Evolutionary conservation across 1,284 basidiomycete genomes (phyloP), one percentile per base, ranked within the genome.

Genomic region (Ceratobasidium theobromae): DNA sequence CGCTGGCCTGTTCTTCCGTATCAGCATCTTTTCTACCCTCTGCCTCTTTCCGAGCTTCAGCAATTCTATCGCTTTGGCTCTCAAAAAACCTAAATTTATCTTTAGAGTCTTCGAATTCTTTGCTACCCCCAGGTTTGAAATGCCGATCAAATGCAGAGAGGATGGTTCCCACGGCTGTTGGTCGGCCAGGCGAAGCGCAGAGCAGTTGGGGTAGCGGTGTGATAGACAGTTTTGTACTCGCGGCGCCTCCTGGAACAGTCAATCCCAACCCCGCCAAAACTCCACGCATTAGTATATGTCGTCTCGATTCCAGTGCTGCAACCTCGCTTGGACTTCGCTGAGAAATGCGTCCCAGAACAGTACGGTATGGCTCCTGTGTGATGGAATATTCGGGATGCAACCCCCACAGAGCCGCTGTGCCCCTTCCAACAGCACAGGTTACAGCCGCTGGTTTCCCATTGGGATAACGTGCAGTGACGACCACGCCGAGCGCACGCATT

Each of bases 361-460:
- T 73, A n/a, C 75, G 70, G 3, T 77, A 78, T 8, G 79, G 79
- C 30, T 81, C 79, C 53, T 77, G 75, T 60, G 77, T 72, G 38
- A 84, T 72, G 1, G 86, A 79, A 70, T 84, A 84, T 73, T 91
- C 91, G 21, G 87, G 79, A 71, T 85, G 86, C 0, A 84, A 79
- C 1, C 82, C 81, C 80, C 85, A 88, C 4, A 91, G 76, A 1
- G 85, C 74, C 0, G 85, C 82, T 27, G 76, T 80, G 1, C 90
- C 91, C 21, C 75, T 72, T 0, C 84, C 85, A n/a, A 86, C 76
- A 0, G 70, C 72, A 45, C 79, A 82, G 3, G 77, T 73, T 3
- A 87, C 78, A 0, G 79, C 85, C 0, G 87, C 87, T 18, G 83
- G 75, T n/a, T 75, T 70, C 4, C 70, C 74, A 0, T 60, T 53